These are phyloP conservation scores for Lagenidium giganteum DNA, from an alignment of 352 stramenopile genomes.

Conservation along the genomic window DNA sequence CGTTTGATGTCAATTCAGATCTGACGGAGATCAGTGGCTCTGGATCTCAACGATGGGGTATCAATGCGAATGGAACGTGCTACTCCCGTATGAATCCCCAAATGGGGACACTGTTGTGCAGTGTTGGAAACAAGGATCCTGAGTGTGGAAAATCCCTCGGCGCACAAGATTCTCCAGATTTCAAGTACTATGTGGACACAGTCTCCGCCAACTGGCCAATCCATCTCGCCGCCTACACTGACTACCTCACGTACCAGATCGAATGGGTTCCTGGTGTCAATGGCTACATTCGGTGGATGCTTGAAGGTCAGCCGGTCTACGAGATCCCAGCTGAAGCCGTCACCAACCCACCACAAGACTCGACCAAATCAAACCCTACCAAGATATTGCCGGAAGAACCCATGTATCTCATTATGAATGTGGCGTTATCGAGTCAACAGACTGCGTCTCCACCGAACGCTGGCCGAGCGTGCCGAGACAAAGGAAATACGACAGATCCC, in stretches of 20 bases:
- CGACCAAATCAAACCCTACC: slow-evolving; percentile 50
- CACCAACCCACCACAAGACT: slow-evolving; percentile 39
- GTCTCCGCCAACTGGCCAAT: slow-evolving; percentile 90
- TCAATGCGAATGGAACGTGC: slow-evolving; percentile 65
- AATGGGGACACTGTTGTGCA: slow-evolving; percentile 50
- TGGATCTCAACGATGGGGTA: slow-evolving; percentile 29
- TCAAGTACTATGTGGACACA: slow-evolving; percentile 89
- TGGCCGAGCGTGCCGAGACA: slow-evolving; percentile 42
- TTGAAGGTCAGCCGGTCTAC: slow-evolving; percentile 84
- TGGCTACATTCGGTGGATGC: slow-evolving; percentile 69
- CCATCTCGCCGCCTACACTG: slow-evolving; percentile 72
- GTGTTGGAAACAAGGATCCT: slow-evolving; percentile 33
- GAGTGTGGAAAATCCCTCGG: too few relatives aligned
- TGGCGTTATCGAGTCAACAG: slow-evolving; percentile 91
- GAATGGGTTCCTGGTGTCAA: slow-evolving; percentile 57
- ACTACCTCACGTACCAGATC: slow-evolving; percentile 66
- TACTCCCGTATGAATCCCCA: slow-evolving; percentile 56
- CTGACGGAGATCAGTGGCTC: slow-evolving; percentile 31
- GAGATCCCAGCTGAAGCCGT: slow-evolving; percentile 75
- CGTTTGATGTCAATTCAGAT: slow-evolving; percentile 48
- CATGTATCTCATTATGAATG: slow-evolving; percentile 95
- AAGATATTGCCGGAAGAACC: slow-evolving; percentile 93
- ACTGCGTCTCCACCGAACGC: slow-evolving; percentile 64
- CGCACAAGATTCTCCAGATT: slow-evolving; percentile 16
- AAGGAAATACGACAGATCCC: too few relatives aligned